Base-by-base conservation (phyloP, 75 land plant genomes). In the Picea sitchensis region DNA sequence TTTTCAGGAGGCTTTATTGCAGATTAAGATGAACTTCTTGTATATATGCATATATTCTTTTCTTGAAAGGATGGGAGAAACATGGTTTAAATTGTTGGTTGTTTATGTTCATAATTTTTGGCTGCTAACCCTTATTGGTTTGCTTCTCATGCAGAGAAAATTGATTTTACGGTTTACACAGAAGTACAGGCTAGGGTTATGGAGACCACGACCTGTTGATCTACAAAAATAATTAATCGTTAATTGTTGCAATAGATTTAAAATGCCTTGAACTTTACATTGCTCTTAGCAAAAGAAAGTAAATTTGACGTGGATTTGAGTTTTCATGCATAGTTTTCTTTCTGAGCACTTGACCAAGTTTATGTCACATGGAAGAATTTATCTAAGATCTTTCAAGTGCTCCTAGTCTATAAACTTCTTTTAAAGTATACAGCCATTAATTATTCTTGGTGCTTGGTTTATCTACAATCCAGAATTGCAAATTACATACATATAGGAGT, bases 161-260 rank as follows among this genome's bases (percentile, higher is more conserved):
- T 79, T 91, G 87, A 93, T 93, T 34, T 56, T 93, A 80, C 86
- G 77, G 54, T 83, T 88, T 56, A 79, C 95, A 61, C 90, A 93
- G 81, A 91, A 93, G 60, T 93, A 91, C 71, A 86, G 92, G 75
- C 80, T 90, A 58, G 96, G 96, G 72, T 82, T 92, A 1, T 93
- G 96, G 96, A 91, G 88, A 61, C 96, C 96, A 34, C 61, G 83
- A 59, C 86, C 81, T 59, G 83, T 71, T 38, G 74, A 71, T 71
- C 11, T 71, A 44, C 41, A 41, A 71, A 71, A 71, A 12, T 71
- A 71, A 38, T 41, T n/a, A 12, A 12, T 71, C 74, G 44, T 44
- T n/a, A 44, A 12, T 44, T 71, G 4, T 47, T 44, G 54, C 5
- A n/a, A 44, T 71, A 23, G 23, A 6, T 71, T 71, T 7, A 44